Percentiles rank a stretch among this genome's conserved stretches.
These are phyloP conservation scores for Thalia dealbata DNA, from an alignment of 176 grass and related monocot genomes.

Conservation along the genomic window DNA sequence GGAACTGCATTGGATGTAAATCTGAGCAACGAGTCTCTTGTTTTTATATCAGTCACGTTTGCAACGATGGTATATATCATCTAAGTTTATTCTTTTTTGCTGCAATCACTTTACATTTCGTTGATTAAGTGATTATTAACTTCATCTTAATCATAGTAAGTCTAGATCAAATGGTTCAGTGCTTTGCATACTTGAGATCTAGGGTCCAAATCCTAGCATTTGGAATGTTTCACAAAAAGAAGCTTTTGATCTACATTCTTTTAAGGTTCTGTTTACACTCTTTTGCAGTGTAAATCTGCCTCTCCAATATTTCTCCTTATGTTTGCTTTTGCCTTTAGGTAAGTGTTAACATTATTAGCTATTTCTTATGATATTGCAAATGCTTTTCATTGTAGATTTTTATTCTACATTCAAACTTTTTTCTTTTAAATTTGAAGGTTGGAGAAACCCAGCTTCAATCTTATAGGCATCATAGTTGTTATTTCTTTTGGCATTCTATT, in stretches of 20 bases:
- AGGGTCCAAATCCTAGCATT: too few relatives aligned
- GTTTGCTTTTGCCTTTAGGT: conserved; percentile 98
- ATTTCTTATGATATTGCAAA: conserved; percentile 1
- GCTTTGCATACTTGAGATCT: too few relatives aligned
- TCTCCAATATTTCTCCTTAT: conserved; percentile 89
- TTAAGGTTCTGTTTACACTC: conserved; percentile 8
- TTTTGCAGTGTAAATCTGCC: conserved; percentile 91
- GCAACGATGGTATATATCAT: conserved; percentile 77
- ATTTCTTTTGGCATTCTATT: conserved; percentile 85
- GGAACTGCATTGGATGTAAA: conserved; percentile 92
- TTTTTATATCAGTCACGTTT: conserved; percentile 98
- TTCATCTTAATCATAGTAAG: too few relatives aligned
- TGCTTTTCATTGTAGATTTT: not conserved
- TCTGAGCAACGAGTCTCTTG: conserved; percentile 91
- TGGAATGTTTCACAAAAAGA: too few relatives aligned
- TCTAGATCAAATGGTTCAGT: too few relatives aligned
- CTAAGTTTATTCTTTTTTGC: not conserved
- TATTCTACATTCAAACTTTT: not conserved
- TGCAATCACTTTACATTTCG: conserved; percentile 8
- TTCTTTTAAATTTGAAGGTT: conserved; percentile 45
- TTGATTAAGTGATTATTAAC: not conserved
- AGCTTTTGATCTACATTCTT: not conserved
- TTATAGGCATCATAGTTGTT: conserved; percentile 82
- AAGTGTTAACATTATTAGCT: conserved; percentile 2
- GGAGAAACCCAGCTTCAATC: conserved; percentile 83